Evolutionary conservation across 2,329 filamentous ascomycete genomes (phyloP).

Genomic region (Hymenoscyphus albidus): DNA sequence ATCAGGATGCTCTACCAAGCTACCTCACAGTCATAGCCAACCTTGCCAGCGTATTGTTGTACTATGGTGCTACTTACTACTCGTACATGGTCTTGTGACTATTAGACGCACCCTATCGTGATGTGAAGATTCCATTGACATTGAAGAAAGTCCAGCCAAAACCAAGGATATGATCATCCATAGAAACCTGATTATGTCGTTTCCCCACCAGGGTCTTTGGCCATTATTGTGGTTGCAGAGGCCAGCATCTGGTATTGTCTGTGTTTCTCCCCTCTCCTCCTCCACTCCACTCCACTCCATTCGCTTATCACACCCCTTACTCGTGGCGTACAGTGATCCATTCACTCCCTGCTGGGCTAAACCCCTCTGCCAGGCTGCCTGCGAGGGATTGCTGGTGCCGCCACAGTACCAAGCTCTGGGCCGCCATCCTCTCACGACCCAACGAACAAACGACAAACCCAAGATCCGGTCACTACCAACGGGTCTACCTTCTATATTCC

Average conservation of each 20-base stretch:
- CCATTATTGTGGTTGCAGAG: no score
- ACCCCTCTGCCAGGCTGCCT: not conserved
- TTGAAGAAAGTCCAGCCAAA: not conserved
- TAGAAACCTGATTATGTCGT: not conserved
- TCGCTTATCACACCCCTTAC: not conserved
- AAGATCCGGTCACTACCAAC: not conserved
- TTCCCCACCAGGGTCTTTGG: not conserved
- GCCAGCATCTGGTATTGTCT: not conserved
- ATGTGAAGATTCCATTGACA: not conserved
- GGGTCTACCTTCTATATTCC: not conserved
- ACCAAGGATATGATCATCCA: not conserved
- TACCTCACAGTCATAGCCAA: not conserved
- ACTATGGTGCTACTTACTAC: not conserved
- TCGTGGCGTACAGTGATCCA: not conserved
- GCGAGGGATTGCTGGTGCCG: no score
- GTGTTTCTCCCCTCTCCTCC: not conserved
- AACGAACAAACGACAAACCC: not conserved
- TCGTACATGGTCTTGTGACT: not conserved
- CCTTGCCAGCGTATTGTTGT: not conserved
- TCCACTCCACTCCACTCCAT: not conserved
- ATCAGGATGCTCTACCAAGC: not conserved
- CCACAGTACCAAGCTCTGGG: not conserved
- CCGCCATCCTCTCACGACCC: not conserved
- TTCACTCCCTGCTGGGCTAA: constrained; percentile 1
- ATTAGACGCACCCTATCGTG: not conserved